Conservation (phyloP, 2,329 filamentous ascomycete species). For the Pestalotiopsis sp. region DNA sequence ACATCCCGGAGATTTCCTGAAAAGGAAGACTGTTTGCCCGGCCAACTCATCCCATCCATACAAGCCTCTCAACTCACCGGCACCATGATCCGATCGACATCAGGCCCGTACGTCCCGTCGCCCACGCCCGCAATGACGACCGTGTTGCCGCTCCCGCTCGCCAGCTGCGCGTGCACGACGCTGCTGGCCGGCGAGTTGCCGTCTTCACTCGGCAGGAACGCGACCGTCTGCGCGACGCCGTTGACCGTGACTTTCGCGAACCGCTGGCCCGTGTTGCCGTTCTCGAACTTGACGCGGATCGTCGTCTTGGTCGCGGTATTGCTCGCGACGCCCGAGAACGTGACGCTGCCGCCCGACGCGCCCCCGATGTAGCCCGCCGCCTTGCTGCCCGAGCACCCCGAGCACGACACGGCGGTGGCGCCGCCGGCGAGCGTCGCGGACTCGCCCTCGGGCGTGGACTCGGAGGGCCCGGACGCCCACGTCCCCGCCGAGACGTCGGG, state of each 20-base stretch:
- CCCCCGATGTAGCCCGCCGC: conserved; percentile 61
- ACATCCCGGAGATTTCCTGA: too few relatives aligned
- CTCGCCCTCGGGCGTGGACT: conserved; percentile 57
- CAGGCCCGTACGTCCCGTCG: conserved; percentile 46
- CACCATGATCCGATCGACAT: conserved; percentile 57
- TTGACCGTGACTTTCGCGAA: conserved; percentile 60
- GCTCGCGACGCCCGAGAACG: conserved; percentile 48
- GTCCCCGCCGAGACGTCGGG: conserved; percentile 45
- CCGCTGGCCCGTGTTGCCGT: conserved; percentile 55
- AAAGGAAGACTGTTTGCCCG: too few relatives aligned
- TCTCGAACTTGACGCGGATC: conserved; percentile 56
- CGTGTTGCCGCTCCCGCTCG: conserved; percentile 47
- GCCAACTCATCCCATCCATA: not conserved
- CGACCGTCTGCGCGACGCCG: conserved; percentile 49
- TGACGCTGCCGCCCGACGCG: conserved; percentile 44
- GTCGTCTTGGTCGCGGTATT: conserved; percentile 48
- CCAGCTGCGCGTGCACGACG: conserved; percentile 49
- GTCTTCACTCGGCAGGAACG: conserved; percentile 54
- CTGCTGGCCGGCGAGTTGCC: conserved; percentile 48
- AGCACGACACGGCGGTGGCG: conserved; percentile 50
- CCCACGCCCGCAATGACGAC: conserved; percentile 46
- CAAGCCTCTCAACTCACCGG: conserved; percentile 33
- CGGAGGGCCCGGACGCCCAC: conserved; percentile 44
- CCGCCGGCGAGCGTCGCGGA: conserved; percentile 43
- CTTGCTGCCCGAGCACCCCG: conserved; percentile 49